Evolutionary conservation across 108 stramenopile species (phyloP), one percentile per base, ranked within the genome.

Genomic region (Pseudonitzschia multistriata): DNA sequence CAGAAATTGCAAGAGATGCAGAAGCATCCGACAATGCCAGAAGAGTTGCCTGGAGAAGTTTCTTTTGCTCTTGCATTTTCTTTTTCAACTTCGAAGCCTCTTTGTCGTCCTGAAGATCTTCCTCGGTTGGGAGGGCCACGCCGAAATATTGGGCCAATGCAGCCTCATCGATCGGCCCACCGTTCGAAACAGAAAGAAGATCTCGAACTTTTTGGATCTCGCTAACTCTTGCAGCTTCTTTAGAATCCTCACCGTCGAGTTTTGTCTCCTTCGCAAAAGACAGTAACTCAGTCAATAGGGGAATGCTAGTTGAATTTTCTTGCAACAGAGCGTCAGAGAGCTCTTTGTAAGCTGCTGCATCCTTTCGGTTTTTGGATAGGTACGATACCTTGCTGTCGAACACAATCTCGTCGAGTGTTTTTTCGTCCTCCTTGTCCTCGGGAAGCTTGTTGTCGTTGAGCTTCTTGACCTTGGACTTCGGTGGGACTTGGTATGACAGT

Each of bases 71-170:
- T 34, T 66, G 66, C 76, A 77, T 77, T 21, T 72, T 65, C 66
- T 77, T 72, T 31, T 77, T 75, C 30, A 71, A 35, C 49, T 71
- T 37, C 29, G 27, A 19, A 7, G 62, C 63, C 61, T 71, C 50
- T 27, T 71, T 49, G 8, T 37, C 49, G 27, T 48, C 63, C 40
- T 71, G 45, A 29, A 70, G 62, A 33, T 72, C 73, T 54, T 74
- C 73, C 5, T 79, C 74, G 48, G 72, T 68, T 21, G 68, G 68
- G 37, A 70, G 65, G 59, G 70, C 74, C 15, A 69, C 60, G 3
- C 78, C 74, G 47, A 71, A 74, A 30, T 74, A 79, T 65, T 79
- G 68, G 5, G 74, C 78, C 47, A 79, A 49, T 14, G 68, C 40
- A 10, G 56, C 17, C 33, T 31, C 30, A 48, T 79, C 78, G 54